Base-by-base conservation (phyloP, 768 basidiomycete species). In the Austroboletus eburneus region DNA sequence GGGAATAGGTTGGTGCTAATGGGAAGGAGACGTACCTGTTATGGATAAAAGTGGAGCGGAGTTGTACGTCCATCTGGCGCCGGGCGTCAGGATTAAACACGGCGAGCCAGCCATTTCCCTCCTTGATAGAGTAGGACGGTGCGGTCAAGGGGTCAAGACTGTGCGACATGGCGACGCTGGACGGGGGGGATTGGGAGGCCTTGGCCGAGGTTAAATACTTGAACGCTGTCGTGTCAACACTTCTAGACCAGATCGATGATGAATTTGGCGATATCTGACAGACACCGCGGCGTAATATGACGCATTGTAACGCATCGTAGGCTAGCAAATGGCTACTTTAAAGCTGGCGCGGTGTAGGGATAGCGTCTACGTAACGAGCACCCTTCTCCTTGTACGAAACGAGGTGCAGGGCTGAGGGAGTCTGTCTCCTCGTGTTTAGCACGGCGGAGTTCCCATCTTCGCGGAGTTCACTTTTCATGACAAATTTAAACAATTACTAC, bases 31-130 rank as follows among this genome's bases (percentile, higher is more conserved):
- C 77, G 32, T 58, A 91, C 90, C 85, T 88, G 57, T 88, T 86
- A 59, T 94, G 92, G 64, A 79, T 77, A 37, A 92, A 71, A 27
- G 81, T 85, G 61, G 91, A 87, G 37, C 85, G 76, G 43, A 77
- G 58, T n/a, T 66, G 64, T 25, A 79, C 74, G 50, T 80, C 78
- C 55, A 80, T 68, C 57, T 72, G 69, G 55, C 76, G 73, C 10
- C 51, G 63, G 16, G 69, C 70, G 42, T 72, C 70, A 41, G 74
- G 70, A 57, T 76, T 78, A 68, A 78, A 79, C 33, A 77, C 69
- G 16, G 72, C 75, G 29, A 76, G 63, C 78, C 78, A 80, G 33
- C 78, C 78, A 22, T 61, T 54, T 5, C 76, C 76, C 52, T 79
- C 76, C 60, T 78, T 69, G 50, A 70, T 40, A 21, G 58, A 63